phyloP scores from a whole-genome alignment of 805 yeast species.

The Blastobotrys terrestris region DNA sequence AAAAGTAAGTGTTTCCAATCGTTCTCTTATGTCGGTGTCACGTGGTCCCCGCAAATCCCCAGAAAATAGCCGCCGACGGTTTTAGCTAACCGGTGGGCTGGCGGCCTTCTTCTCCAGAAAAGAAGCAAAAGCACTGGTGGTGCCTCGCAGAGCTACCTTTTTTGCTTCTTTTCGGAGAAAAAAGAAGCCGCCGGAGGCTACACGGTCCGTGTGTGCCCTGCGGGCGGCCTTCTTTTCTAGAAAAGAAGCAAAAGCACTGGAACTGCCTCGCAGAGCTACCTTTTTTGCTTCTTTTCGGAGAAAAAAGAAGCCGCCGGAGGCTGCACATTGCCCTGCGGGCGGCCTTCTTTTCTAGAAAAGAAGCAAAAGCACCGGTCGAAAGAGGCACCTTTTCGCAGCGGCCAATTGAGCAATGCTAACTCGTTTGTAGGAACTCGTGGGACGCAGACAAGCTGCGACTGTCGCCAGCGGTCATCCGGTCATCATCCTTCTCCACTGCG shows the following conservation, averaged over 20 bases:
- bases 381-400: too few relatives aligned
- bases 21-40: background rate
- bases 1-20: constrained; percentile 34
- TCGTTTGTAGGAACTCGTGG: background rate
- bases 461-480: background rate
- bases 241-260: too few relatives aligned
- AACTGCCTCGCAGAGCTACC: too few relatives aligned
- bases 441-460: background rate
- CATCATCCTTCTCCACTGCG: background rate
- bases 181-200: background rate
- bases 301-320: too few relatives aligned
- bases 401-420: background rate
- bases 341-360: too few relatives aligned
- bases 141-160: background rate
- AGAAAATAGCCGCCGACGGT: constrained; percentile 1
- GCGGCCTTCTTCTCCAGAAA: background rate
- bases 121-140: background rate
- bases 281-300: too few relatives aligned
- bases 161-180: background rate
- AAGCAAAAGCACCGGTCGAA: too few relatives aligned
- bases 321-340: too few relatives aligned
- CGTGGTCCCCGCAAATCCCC: constrained; percentile 2
- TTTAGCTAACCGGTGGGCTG: too few relatives aligned
- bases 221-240: too few relatives aligned
- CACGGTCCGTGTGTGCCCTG: too few relatives aligned